Percentiles rank a stretch among this genome's conserved stretches.
Conservation (phyloP, 441 rosid species). For the Populus hybrid region DNA sequence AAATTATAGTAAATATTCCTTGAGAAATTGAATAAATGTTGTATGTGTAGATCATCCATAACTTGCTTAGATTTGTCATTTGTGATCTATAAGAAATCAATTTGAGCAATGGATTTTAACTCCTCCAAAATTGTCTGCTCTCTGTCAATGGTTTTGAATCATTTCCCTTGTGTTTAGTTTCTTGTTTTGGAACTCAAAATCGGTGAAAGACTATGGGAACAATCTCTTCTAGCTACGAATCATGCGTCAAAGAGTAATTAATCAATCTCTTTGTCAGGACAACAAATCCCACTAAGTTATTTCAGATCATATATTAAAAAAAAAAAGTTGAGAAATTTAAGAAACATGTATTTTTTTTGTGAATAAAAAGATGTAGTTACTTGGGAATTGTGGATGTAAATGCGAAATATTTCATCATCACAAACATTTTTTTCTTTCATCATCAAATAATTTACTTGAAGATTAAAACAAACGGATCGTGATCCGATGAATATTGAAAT, state of each 20-base stretch:
- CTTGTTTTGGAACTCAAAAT: no score
- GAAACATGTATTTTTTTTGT: not conserved
- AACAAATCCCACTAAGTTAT: not conserved
- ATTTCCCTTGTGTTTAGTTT: no score
- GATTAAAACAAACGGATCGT: constrained; percentile 13
- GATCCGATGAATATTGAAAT: constrained; percentile 8
- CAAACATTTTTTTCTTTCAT: not conserved
- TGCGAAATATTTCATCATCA: constrained; percentile 13
- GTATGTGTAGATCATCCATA: no score
- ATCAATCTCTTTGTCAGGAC: no score
- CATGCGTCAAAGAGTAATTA: no score
- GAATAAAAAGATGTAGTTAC: not conserved
- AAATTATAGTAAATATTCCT: not conserved
- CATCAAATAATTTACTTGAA: not conserved
- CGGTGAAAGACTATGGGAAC: no score
- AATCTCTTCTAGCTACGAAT: no score
- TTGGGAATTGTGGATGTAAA: constrained; percentile 23
- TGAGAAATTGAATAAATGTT: not conserved
- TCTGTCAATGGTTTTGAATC: no score
- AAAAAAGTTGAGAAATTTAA: not conserved
- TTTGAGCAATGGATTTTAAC: not conserved
- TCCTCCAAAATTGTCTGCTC: not conserved
- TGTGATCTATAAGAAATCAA: not conserved
- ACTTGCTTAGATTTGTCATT: no score
- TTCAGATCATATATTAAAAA: not conserved